Conservation (phyloP, 192 early-diverging fungal species). For the Mortierella hygrophila region DNA sequence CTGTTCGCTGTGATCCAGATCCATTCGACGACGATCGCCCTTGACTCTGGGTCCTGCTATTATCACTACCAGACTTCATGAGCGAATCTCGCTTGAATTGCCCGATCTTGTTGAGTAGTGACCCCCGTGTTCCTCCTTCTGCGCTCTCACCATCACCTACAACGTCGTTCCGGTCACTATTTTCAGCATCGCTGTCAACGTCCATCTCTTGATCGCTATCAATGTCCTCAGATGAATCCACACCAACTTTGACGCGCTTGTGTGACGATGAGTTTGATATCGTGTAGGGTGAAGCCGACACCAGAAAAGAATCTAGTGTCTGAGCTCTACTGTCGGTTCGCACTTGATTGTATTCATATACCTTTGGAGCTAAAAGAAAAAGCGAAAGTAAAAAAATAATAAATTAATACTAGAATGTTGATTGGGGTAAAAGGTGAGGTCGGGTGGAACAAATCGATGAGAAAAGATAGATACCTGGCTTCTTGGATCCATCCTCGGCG, state of each 20-base stretch:
- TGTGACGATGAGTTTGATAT: conserved; percentile 5
- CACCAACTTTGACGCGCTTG: conserved; percentile 28
- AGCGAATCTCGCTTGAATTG: conserved; percentile 24
- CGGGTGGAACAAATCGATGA: not conserved
- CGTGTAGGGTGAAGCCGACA: conserved; percentile 22
- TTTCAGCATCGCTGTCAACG: not conserved
- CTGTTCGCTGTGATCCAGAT: not conserved
- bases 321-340: conserved; percentile 87
- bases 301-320: conserved; percentile 81
- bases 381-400: not conserved
- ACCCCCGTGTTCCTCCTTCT: not conserved
- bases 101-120: conserved; percentile 27
- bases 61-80: not conserved
- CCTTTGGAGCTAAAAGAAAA: conserved; percentile 43
- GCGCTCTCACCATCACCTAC: conserved; percentile 1
- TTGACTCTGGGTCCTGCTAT: not conserved
- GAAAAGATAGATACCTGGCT: conserved; percentile 16
- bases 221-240: conserved; percentile 2
- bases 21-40: not conserved
- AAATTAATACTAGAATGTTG: not conserved
- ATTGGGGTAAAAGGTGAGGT: not conserved
- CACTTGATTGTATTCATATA: conserved; percentile 83
- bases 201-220: conserved; percentile 34
- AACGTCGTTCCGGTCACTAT: not conserved
- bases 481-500: conserved; percentile 21